phyloP scores from a whole-genome alignment of 2,329 filamentous ascomycete species.

The Fusarium palustre region DNA sequence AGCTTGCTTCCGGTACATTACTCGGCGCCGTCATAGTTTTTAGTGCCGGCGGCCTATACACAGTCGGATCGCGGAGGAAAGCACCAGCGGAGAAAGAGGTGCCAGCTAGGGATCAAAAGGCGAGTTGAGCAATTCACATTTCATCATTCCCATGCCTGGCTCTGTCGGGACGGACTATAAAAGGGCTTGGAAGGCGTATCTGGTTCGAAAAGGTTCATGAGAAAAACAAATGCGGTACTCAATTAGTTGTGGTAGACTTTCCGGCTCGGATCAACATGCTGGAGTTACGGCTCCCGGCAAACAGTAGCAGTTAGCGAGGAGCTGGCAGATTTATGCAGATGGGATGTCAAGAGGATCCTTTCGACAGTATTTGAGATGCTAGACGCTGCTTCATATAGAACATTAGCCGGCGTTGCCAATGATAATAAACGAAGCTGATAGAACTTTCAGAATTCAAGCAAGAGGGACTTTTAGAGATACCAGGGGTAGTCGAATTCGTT shows the following conservation, averaged over 20 bases:
- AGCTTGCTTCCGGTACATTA: conserved; percentile 79
- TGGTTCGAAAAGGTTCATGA: neutral
- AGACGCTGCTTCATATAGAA: neutral
- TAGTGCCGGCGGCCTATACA: conserved; percentile 89
- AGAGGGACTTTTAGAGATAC: neutral
- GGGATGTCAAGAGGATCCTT: neutral
- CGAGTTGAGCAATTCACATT: conserved; percentile 24
- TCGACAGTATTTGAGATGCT: neutral
- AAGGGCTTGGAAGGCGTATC: conserved; percentile 21
- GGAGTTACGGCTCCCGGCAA: neutral
- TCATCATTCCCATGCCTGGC: neutral
- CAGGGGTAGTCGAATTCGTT: neutral
- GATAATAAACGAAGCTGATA: neutral
- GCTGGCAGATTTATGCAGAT: neutral
- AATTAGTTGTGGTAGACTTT: neutral
- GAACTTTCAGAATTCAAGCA: neutral
- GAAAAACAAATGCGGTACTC: neutral
- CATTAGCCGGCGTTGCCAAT: neutral
- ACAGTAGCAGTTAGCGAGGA: neutral
- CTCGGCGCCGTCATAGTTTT: conserved; percentile 89
- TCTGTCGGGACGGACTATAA: neutral
- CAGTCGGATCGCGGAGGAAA: conserved; percentile 69
- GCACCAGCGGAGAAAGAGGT: conserved; percentile 18
- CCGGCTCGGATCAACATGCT: neutral
- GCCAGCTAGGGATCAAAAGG: conserved; percentile 27